A percentile compares a stretch with the other conserved stretches of the same genome.
phyloP scores from a whole-genome alignment of 352 stramenopile species.

The Phytopythium delawarense region DNA sequence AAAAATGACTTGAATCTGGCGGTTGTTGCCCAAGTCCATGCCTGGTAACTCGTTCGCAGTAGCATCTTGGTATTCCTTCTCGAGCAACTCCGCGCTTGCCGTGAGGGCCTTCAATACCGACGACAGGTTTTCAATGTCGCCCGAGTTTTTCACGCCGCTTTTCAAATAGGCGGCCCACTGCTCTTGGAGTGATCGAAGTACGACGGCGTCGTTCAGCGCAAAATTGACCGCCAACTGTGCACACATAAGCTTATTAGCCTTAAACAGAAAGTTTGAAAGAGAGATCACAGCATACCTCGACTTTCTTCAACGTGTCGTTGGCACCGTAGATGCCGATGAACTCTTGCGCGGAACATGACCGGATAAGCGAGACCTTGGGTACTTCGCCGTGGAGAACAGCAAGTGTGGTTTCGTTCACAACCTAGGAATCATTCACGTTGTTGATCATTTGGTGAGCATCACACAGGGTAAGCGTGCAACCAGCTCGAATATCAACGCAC shows the following conservation, averaged over 20 bases:
- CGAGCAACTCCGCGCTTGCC: slow-evolving; percentile 38
- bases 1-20: slow-evolving; percentile 80
- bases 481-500: slow-evolving; percentile 17
- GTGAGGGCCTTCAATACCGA: slow-evolving; percentile 42
- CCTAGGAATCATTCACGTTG: slow-evolving; percentile 17
- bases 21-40: slow-evolving; percentile 15
- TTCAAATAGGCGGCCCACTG: slow-evolving; percentile 45
- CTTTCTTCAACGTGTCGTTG: slow-evolving; percentile 53
- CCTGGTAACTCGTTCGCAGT: slow-evolving; percentile 25
- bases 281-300: slow-evolving; percentile 42
- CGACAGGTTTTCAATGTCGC: slow-evolving; percentile 30
- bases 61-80: slow-evolving; percentile 42
- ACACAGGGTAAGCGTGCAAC: not conserved
- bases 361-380: slow-evolving; percentile 67
- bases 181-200: slow-evolving; percentile 43
- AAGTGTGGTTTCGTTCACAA: slow-evolving; percentile 63
- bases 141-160: slow-evolving; percentile 13
- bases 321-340: slow-evolving; percentile 71
- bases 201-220: slow-evolving; percentile 54
- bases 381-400: slow-evolving; percentile 70
- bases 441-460: not conserved
- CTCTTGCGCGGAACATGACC: slow-evolving; percentile 65
- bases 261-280: not conserved
- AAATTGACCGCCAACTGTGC: slow-evolving; percentile 70
- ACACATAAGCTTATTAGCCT: not conserved